Conservation (phyloP, 169 alveolate species). For the Ichthyophthirius multifiliis region DNA sequence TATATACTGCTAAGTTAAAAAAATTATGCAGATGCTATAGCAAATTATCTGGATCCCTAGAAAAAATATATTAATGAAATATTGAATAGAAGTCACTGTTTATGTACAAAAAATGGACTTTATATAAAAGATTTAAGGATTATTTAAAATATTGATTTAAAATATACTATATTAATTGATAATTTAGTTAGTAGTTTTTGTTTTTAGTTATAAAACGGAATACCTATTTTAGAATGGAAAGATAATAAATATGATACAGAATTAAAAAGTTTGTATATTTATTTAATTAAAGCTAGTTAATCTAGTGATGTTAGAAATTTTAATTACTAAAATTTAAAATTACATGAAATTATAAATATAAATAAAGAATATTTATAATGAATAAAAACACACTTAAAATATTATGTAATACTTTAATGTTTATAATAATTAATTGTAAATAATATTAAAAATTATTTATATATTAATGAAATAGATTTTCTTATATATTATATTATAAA, state of each 20-base stretch:
- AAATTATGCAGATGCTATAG: constrained; percentile 71
- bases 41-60: constrained; percentile 70
- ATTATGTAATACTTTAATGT: no score
- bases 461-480: no score
- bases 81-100: constrained; percentile 59
- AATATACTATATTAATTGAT: constrained; percentile 51
- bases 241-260: constrained; percentile 57
- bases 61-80: constrained; percentile 51
- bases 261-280: constrained; percentile 34
- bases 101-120: constrained; percentile 49
- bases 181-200: constrained; percentile 57
- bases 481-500: no score
- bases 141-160: constrained; percentile 46
- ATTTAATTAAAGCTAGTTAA: constrained; percentile 27
- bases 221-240: constrained; percentile 63
- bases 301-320: constrained; percentile 49
- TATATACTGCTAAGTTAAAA: constrained; percentile 73
- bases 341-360: not conserved
- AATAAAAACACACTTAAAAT: no score
- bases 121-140: constrained; percentile 72
- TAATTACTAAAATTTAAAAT: constrained; percentile 15
- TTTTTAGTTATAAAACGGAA: constrained; percentile 59
- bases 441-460: no score
- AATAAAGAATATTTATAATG: not conserved
- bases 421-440: no score